phyloP scores from a whole-genome alignment of 306 rosid genomes.

The Lupinus albus region DNA sequence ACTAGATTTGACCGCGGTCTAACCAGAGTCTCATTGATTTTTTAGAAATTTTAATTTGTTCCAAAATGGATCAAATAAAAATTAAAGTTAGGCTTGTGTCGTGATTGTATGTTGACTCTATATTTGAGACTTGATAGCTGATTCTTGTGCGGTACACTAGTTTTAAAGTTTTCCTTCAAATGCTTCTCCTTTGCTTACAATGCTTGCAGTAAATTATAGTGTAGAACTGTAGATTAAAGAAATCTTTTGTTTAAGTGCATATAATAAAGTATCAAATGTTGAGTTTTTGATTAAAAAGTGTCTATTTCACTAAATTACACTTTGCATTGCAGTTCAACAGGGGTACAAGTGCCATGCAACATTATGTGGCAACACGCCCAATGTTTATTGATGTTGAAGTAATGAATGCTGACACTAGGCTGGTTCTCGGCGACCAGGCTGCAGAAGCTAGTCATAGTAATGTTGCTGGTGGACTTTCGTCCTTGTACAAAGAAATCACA shows the following conservation, averaged over 20 bases:
- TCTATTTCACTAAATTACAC: slow-evolving; percentile 13
- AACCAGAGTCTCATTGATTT: too few relatives aligned
- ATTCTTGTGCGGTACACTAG: background rate
- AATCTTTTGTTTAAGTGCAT: background rate
- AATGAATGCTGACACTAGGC: slow-evolving; percentile 94
- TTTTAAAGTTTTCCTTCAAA: slow-evolving; percentile 25
- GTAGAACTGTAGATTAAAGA: slow-evolving; percentile 33
- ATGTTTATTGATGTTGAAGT: slow-evolving; percentile 98
- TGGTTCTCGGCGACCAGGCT: slow-evolving; percentile 93
- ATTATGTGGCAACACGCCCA: slow-evolving; percentile 98
- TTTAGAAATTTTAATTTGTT: too few relatives aligned
- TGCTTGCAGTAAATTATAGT: slow-evolving; percentile 28
- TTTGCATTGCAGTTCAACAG: slow-evolving; percentile 78
- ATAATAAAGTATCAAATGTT: slow-evolving; percentile 27
- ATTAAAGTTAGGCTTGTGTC: too few relatives aligned
- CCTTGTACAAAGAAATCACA: slow-evolving; percentile 92
- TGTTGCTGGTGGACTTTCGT: slow-evolving; percentile 92
- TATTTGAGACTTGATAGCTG: too few relatives aligned
- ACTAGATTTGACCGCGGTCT: too few relatives aligned
- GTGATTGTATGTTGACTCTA: too few relatives aligned
- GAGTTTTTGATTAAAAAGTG: slow-evolving; percentile 11
- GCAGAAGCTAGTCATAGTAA: slow-evolving; percentile 81
- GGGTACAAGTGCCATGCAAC: slow-evolving; percentile 99
- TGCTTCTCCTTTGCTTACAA: slow-evolving; percentile 33
- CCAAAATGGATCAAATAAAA: too few relatives aligned